phyloP scores from a whole-genome alignment of 2,329 filamentous ascomycete genomes.

The Fusarium succisae region DNA sequence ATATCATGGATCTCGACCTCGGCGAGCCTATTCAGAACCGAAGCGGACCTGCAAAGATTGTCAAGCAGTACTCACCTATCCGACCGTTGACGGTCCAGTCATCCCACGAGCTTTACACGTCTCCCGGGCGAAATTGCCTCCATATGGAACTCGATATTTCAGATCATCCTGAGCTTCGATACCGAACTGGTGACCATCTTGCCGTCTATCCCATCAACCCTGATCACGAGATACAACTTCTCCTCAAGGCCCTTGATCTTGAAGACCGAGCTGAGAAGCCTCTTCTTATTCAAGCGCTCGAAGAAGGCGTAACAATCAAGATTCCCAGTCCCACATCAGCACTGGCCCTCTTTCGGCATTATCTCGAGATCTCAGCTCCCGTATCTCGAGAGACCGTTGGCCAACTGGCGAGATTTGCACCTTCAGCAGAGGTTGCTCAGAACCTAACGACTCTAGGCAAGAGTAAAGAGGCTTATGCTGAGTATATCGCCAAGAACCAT shows the following conservation, averaged over 20 bases:
- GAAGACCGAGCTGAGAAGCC: constrained; percentile 34
- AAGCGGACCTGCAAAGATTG: constrained; percentile 28
- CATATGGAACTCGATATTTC: constrained; percentile 51
- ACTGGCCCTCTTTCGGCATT: constrained; percentile 52
- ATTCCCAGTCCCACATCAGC: constrained; percentile 53
- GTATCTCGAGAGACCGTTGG: constrained; percentile 53
- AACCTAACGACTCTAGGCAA: constrained; percentile 18
- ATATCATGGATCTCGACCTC: constrained; percentile 36
- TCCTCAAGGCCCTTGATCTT: constrained; percentile 44
- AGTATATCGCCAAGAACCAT: constrained; percentile 34
- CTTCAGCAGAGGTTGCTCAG: constrained; percentile 55
- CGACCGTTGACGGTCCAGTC: constrained; percentile 19
- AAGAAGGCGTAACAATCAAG: constrained; percentile 26
- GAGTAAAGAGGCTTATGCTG: constrained; percentile 34
- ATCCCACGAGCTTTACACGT: constrained; percentile 32
- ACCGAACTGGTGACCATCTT: constrained; percentile 54
- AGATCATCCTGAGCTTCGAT: constrained; percentile 42
- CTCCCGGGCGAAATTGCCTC: constrained; percentile 42
- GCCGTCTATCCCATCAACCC: constrained; percentile 53
- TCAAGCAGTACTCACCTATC: constrained; percentile 37
- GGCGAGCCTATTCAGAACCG: constrained; percentile 35
- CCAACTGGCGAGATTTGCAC: constrained; percentile 56
- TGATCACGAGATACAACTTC: constrained; percentile 44
- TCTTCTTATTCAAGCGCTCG: constrained; percentile 36
- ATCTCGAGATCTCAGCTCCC: constrained; percentile 54